Evolutionary conservation across 176 grass and related monocot species (phyloP).

Genomic region (Miscanthus lutarioriparius): DNA sequence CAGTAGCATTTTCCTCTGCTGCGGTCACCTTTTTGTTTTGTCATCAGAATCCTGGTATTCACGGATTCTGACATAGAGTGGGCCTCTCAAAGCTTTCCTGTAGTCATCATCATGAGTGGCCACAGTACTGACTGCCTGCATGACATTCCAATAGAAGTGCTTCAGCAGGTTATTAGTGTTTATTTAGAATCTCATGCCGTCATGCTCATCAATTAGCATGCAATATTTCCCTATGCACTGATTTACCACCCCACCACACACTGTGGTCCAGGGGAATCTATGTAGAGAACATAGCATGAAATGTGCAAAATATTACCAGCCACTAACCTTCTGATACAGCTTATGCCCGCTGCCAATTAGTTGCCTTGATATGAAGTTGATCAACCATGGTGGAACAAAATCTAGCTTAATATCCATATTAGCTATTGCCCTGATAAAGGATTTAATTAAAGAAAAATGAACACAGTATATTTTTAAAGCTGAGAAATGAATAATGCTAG

Average conservation of each 20-base stretch:
- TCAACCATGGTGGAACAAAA: conserved; percentile 87
- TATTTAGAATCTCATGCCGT: background rate
- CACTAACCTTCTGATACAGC: conserved; percentile 82
- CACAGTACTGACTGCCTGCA: conserved; percentile 83
- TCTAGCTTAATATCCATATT: conserved; percentile 99
- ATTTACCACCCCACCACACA: background rate
- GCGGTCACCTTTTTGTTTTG: conserved; percentile 20
- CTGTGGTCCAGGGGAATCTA: background rate
- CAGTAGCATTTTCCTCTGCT: conserved; percentile 26
- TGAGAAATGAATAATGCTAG: background rate
- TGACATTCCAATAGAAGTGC: conserved; percentile 16
- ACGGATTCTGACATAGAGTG: conserved; percentile 72
- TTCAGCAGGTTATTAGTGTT: conserved; percentile 14
- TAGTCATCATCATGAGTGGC: conserved; percentile 74
- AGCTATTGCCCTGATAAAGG: conserved; percentile 68
- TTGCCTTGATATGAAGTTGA: conserved; percentile 97
- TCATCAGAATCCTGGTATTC: conserved; percentile 41
- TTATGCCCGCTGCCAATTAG: conserved; percentile 84
- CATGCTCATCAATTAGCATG: background rate
- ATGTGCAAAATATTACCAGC: conserved; percentile 2
- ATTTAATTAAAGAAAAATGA: conserved; percentile 18
- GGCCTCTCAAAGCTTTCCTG: conserved; percentile 62
- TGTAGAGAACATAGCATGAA: conserved; percentile 1
- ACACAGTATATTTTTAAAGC: background rate
- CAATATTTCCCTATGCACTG: background rate